Conservation (phyloP, 305 asterid species). For the Fraxinus xanthoxyloides region DNA sequence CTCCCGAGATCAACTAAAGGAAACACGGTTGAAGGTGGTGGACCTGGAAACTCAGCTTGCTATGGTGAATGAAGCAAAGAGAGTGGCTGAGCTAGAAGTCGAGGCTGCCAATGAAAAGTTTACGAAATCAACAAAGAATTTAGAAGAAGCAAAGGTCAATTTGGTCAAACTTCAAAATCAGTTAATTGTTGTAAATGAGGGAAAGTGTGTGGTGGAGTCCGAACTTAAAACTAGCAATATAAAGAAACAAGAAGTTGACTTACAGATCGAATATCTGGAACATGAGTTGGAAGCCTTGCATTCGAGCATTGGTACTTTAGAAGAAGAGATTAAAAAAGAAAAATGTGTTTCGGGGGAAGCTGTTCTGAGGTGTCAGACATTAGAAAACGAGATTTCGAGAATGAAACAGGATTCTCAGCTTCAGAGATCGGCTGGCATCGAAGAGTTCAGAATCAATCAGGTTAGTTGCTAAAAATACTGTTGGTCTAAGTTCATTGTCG, state of each 20-base stretch:
- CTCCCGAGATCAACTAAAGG: conserved; percentile 52
- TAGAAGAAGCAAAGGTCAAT: conserved; percentile 48
- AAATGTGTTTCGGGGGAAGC: conserved; percentile 41
- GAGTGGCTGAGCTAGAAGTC: conserved; percentile 39
- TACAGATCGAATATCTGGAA: conserved; percentile 35
- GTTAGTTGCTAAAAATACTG: conserved; percentile 30
- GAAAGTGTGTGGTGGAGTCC: conserved; percentile 31
- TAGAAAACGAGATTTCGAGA: conserved; percentile 49
- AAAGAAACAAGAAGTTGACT: conserved; percentile 52
- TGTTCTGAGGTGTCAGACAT: conserved; percentile 36
- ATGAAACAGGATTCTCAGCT: conserved; percentile 40
- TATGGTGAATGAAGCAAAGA: conserved; percentile 48
- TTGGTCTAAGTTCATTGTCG: not conserved
- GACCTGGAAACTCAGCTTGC: conserved; percentile 48
- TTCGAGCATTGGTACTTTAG: conserved; percentile 37
- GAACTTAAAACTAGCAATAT: conserved; percentile 41
- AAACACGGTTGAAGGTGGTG: conserved; percentile 37
- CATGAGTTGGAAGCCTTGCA: conserved; percentile 40
- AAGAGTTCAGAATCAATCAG: conserved; percentile 66
- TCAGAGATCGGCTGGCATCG: conserved; percentile 45
- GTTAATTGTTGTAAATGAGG: conserved; percentile 38
- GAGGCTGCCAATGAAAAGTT: conserved; percentile 34
- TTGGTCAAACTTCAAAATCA: conserved; percentile 33
- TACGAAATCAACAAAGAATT: conserved; percentile 33
- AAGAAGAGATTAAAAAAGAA: conserved; percentile 46